Base-by-base conservation (phyloP, 768 basidiomycete species). In the Lactarius quietus region DNA sequence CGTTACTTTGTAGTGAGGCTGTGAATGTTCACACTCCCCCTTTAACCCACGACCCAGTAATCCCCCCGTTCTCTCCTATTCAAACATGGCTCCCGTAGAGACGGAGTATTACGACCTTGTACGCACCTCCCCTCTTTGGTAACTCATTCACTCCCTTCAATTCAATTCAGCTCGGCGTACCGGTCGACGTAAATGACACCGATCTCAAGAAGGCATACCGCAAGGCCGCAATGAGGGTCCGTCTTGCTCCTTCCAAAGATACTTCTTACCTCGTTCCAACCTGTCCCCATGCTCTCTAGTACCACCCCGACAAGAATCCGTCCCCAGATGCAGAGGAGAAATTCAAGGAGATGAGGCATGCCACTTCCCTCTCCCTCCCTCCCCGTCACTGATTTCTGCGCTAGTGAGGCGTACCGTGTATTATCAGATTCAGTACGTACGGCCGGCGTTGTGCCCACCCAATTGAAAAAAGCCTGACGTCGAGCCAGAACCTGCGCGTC, bases 141-240 rank as follows among this genome's bases (percentile, higher is more conserved):
- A 57, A 36, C 28, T 14, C 28, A 33, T 29, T 10, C 35, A 31
- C 57, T 70, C 36, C 71, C 62, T 20, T 12, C 28, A 57, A 31
- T 26, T 51, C 15, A 51, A 54, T 48, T 38, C 57, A 93, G 91
- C 80, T 95, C 43, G 87, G 82, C 26, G 90, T 95, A 20, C 66
- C 80, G 1, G 80, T 84, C 36, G 90, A 94, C 71, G 91, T 84
- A 39, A 84, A 86, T 70, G 92, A 93, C 68, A 89, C 85, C 0
- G 84, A 86, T 62, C 77, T 98, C 69, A 98, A 98, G 83, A 98
- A 95, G 77, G 95, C 92, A 1, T 98, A 98, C 76, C 81, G 96
- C 69, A 96, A 90, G 76, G 88, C 90, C 71, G 95, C 96, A 26
- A 95, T 98, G 83, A 90, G 90, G 83, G 94, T 91, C 63, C 67